phyloP scores from a whole-genome alignment of 2,329 filamentous ascomycete species.

The Drechslerella coelobrocha region DNA sequence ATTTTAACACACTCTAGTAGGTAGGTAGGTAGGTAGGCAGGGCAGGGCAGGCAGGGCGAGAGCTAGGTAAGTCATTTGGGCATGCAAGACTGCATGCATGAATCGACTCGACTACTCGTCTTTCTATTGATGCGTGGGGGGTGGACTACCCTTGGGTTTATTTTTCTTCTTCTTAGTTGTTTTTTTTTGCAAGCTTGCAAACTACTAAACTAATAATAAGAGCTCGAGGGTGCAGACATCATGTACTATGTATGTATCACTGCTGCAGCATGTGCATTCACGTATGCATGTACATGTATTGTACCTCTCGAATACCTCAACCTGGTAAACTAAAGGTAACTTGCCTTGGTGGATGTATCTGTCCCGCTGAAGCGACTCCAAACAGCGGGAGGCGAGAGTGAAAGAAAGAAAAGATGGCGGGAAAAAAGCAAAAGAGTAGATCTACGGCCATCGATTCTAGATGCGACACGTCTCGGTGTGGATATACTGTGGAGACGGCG shows the following conservation, averaged over 20 bases:
- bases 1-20: no score
- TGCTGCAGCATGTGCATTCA: no score
- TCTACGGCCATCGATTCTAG: conserved; percentile 50
- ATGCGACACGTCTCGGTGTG: conserved; percentile 45
- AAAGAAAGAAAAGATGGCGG: background rate
- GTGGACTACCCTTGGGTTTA: background rate
- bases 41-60: no score
- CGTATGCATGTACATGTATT: background rate
- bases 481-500: conserved; percentile 24
- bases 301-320: no score
- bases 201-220: no score
- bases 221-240: conserved; percentile 46
- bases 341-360: background rate
- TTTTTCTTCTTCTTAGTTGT: conserved; percentile 4
- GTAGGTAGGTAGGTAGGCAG: no score
- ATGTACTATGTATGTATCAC: no score
- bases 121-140: conserved; percentile 39
- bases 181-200: conserved; percentile 10
- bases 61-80: no score
- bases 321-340: background rate
- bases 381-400: no score
- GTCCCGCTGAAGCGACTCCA: no score
- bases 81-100: no score
- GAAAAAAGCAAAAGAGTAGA: conserved; percentile 45
- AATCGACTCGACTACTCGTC: background rate